These are phyloP conservation scores for Yamadazyma sp. DNA, from an alignment of 1,139 yeast genomes.

Conservation along the genomic window DNA sequence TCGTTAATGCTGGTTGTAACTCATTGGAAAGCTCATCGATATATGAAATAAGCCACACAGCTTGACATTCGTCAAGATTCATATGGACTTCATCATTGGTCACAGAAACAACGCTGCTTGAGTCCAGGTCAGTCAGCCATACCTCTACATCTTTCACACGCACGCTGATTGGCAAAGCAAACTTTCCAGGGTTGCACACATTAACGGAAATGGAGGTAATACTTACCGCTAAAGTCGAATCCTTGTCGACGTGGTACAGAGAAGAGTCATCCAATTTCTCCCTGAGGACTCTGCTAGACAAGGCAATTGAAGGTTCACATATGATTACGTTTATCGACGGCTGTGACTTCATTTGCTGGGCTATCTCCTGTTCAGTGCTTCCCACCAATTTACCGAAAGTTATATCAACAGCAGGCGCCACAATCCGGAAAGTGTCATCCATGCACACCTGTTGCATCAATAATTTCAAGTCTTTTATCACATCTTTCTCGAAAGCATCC, in stretches of 20 bases:
- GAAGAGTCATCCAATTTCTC: constrained; percentile 7
- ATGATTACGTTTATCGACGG: constrained; percentile 28
- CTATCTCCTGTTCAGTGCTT: constrained; percentile 15
- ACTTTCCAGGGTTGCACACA: constrained; percentile 24
- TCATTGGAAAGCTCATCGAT: constrained; percentile 18
- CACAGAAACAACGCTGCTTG: constrained; percentile 30
- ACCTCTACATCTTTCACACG: constrained; percentile 30
- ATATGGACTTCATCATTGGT: constrained; percentile 32
- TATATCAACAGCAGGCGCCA: constrained; percentile 48
- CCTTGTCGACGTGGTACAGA: constrained; percentile 6
- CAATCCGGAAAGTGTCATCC: constrained; percentile 49
- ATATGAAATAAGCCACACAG: constrained; percentile 39
- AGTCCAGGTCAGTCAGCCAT: constrained; percentile 40
- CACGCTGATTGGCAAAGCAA: constrained; percentile 21
- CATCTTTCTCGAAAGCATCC: constrained; percentile 66
- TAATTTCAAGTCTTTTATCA: constrained; percentile 44
- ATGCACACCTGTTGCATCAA: constrained; percentile 36
- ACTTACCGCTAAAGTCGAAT: constrained; percentile 32
- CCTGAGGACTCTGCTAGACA: constrained; percentile 21
- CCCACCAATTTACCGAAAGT: constrained; percentile 42
- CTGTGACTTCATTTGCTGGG: constrained; percentile 17
- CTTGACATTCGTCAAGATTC: constrained; percentile 32
- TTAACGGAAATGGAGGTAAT: constrained; percentile 27
- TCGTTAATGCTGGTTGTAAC: constrained; percentile 23
- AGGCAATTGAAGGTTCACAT: constrained; percentile 39